Base-by-base conservation (phyloP, 805 yeast genomes). In the Metschnikowia arizonensis region DNA sequence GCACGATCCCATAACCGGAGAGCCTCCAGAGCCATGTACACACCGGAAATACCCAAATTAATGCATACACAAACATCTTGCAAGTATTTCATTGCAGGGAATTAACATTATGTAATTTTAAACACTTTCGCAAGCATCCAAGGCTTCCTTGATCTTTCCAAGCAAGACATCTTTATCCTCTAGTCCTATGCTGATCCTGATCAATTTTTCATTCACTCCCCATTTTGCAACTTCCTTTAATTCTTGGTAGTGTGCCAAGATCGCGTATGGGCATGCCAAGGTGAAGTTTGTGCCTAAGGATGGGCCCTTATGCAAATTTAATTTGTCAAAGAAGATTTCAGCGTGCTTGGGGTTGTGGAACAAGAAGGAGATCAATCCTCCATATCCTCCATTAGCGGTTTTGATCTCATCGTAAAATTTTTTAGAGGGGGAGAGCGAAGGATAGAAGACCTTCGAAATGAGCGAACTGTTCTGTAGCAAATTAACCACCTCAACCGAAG, bases 281-380 rank as follows among this genome's bases (percentile, higher is more conserved):
- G 95, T 84, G 68, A 88, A 87, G 65, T 86, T 89, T 0, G 96
- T 88, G 10, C 97, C 97, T 53, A 89, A 73, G 12, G 93, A 83
- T 3, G 97, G 97, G 2, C 97, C 96, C 66, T 90, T 90, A 49
- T 88, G 85, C 50, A 85, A 65, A 40, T 74, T 69, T 30, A 81
- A 76, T 5, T 78, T 72, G 63, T 90, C 81, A 68, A 85, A 90
- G 62, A 89, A 90, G n/a, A 68, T 68, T 31, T 74, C 73, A 0
- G 96, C 95, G 53, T 78, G 81, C 17, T 71, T 68, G 8, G 83
- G 79, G 4, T 79, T 74, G 42, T 78, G 65, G 65, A 90, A 87
- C 9, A 84, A 76, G 37, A 90, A 65, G 3, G 95, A 85, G 24
- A 90, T 72, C 44, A 89, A 71, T 0, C 96, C 95, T 34, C 97